Base-by-base conservation (phyloP, 2,329 filamentous ascomycete species). In the Paramyrothecium roridum region DNA sequence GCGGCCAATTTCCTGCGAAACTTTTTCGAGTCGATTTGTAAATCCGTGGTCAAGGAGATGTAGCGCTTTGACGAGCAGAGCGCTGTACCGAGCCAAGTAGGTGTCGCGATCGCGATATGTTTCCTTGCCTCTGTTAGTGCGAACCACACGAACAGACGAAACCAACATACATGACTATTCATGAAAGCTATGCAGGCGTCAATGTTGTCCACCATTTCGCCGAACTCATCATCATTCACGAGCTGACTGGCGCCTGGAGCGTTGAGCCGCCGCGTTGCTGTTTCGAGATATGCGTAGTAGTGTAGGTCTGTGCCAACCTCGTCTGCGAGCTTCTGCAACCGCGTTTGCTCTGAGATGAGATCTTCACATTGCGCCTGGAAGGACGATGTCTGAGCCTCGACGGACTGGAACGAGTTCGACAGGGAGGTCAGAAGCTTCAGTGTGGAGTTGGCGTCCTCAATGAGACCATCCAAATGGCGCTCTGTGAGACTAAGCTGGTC, bases 151-250 rank as follows among this genome's bases (percentile, higher is more conserved):
- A 52, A n/a, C 17, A 1, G 8, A 10, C 43, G 7, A 37, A 8
- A 13, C 2, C 70, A 17, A 10, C 87, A 70, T 73, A 92, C 89
- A 76, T 97, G 91, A 52, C 84, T 80, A 57, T 90, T 84, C 92
- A 98, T 97, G 68, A 98, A 98, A 30, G 87, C 88, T 62, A 99
- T 85, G 69, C 93, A 99, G 53, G 91, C 86, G 72, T 98, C 93
- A 51, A 99, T 78, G 59, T 91, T 93, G 49, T 84, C 82, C 50
- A 99, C 77, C 80, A 98, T 96, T 53, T 96, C 90, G 2, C 89
- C 86, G 67, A 98, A 97, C 48, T 90, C 89, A 52, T 88, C 86
- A 55, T 88, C 88, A 48, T 93, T 89, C 17, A 97, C 93, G 54
- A 96, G 80, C 55, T 88, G 91, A 50, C 90, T 87, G 20, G 93